Percentiles rank a stretch among this genome's conserved stretches.
These are phyloP conservation scores for Salicornia ramosissima DNA, from an alignment of 148 eudicot species.

Conservation along the genomic window DNA sequence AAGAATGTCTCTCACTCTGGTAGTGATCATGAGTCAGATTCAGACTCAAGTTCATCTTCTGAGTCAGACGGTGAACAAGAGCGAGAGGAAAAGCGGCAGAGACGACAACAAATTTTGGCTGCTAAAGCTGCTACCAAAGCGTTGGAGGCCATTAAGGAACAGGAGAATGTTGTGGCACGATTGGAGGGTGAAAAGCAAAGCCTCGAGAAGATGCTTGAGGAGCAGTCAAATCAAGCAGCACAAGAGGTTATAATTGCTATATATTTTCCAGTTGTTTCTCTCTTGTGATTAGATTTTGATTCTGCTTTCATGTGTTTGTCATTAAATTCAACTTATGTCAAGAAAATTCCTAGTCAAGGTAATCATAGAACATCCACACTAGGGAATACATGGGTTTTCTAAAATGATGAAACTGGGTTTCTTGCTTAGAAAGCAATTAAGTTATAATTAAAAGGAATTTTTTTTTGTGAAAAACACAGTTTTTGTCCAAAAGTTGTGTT, in stretches of 20 bases:
- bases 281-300: neutral
- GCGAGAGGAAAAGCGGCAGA: constrained; percentile 58
- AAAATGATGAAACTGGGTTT: too few species aligned
- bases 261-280: constrained; percentile 3
- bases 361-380: too few species aligned
- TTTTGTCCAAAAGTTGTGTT: too few species aligned
- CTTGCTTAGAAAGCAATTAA: too few species aligned
- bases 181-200: constrained; percentile 98
- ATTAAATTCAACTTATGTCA: neutral
- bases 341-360: too few species aligned
- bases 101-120: constrained; percentile 69
- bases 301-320: neutral
- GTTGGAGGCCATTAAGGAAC: constrained; percentile 72
- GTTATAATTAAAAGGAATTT: too few species aligned
- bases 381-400: too few species aligned
- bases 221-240: constrained; percentile 85
- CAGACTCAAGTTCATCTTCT: constrained; percentile 64
- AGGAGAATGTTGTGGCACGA: constrained; percentile 80
- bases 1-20: constrained; percentile 39
- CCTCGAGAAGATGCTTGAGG: constrained; percentile 88
- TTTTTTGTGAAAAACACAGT: too few species aligned
- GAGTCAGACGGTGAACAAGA: constrained; percentile 78
- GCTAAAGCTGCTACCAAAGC: constrained; percentile 90
- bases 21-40: constrained; percentile 55
- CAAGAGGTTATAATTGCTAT: constrained; percentile 50